Percentiles rank a stretch among this genome's conserved stretches.
Conservation (phyloP, 257 asterid species). For the Coffea canephora region DNA sequence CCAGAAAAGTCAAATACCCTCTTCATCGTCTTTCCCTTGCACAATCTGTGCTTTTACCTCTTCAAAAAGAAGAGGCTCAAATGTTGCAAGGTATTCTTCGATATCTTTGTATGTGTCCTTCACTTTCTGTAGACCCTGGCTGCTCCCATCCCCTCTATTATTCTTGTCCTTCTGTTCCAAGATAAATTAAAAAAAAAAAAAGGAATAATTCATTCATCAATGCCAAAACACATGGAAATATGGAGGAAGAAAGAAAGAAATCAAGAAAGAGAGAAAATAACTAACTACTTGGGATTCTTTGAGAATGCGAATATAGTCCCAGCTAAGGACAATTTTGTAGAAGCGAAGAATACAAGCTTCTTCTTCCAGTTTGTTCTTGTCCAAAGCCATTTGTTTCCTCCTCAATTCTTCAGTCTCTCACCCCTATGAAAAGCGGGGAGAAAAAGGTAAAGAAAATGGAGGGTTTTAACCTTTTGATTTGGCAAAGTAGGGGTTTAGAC, state of each 20-base stretch:
- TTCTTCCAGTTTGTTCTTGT: constrained; percentile 57
- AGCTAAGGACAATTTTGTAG: constrained; percentile 69
- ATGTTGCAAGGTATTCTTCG: constrained; percentile 67
- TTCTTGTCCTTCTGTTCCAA: constrained; percentile 37
- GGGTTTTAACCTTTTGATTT: neutral
- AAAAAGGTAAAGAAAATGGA: neutral
- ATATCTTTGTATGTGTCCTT: constrained; percentile 68
- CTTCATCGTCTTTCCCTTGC: constrained; percentile 60
- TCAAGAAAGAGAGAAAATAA: neutral
- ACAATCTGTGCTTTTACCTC: constrained; percentile 88
- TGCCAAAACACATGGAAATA: neutral
- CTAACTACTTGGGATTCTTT: constrained; percentile 52
- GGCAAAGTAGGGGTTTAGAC: constrained; percentile 1
- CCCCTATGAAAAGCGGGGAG: neutral
- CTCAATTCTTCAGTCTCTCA: neutral
- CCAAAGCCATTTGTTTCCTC: constrained; percentile 56
- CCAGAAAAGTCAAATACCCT: constrained; percentile 35
- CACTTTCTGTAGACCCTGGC: constrained; percentile 53
- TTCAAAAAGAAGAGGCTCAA: constrained; percentile 91
- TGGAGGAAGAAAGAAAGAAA: neutral
- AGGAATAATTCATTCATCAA: neutral
- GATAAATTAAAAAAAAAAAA: neutral
- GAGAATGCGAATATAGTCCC: constrained; percentile 81
- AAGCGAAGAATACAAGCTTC: constrained; percentile 65
- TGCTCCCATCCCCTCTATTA: constrained; percentile 31